Evolutionary conservation across 257 asterid species (phyloP).

Genomic region (Solanum sparsipilum): DNA sequence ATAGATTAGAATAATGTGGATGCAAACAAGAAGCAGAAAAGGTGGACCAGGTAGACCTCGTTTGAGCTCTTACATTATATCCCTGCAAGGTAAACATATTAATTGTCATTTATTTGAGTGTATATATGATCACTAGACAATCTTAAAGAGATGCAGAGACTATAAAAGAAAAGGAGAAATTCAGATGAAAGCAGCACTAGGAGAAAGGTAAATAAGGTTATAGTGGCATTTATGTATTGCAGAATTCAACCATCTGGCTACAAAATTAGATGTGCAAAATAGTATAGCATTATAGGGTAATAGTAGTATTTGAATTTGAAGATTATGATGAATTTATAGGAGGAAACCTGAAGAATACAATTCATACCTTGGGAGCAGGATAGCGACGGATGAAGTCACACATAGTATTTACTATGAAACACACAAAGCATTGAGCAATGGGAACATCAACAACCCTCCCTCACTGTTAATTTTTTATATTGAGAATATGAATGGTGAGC

Average conservation of each 20-base stretch:
- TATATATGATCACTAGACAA: neutral
- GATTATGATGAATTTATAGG: neutral
- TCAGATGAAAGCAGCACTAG: neutral
- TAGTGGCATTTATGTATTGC: neutral
- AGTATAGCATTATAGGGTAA: neutral
- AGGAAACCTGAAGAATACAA: neutral
- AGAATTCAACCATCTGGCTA: neutral
- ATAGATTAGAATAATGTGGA: conserved; percentile 16
- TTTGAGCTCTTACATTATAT: conserved; percentile 27
- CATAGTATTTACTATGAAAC: neutral
- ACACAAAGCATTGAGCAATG: neutral
- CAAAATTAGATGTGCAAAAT: neutral
- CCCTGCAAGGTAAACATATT: conserved; percentile 38
- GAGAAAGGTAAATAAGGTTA: neutral
- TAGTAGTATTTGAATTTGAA: neutral
- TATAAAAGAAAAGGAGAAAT: neutral
- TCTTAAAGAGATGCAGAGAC: neutral
- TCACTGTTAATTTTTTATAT: neutral
- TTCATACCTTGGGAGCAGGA: conserved; percentile 2
- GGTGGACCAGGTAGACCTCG: conserved; percentile 25
- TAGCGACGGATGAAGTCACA: neutral
- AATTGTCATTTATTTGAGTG: neutral
- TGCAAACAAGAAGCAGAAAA: conserved; percentile 18
- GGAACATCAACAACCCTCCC: neutral
- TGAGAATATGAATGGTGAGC: neutral